A percentile compares a stretch with the other conserved stretches of the same genome.
phyloP scores from a whole-genome alignment of 1,284 basidiomycete species.

The Tylopilus orsonianus region DNA sequence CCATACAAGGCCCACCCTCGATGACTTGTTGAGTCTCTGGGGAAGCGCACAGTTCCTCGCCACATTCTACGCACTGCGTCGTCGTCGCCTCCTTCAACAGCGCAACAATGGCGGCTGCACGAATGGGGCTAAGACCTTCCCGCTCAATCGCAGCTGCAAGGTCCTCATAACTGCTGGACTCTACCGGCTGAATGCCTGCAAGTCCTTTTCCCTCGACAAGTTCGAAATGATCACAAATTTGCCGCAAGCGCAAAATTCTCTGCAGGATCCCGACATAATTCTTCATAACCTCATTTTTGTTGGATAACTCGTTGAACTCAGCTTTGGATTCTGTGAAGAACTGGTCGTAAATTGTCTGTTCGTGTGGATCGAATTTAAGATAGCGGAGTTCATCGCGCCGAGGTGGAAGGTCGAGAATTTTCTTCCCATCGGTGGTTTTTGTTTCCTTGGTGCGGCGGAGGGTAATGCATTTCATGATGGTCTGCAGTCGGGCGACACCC shows the following conservation, averaged over 20 bases:
- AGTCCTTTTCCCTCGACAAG: constrained; percentile 80
- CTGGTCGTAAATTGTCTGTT: constrained; percentile 84
- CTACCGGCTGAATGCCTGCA: constrained; percentile 40
- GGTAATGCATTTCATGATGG: constrained; percentile 96
- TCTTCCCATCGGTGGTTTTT: constrained; percentile 76
- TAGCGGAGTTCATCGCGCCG: constrained; percentile 83
- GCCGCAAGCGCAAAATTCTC: constrained; percentile 90
- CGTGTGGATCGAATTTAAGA: constrained; percentile 82
- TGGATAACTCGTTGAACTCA: constrained; percentile 84
- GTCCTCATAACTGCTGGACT: constrained; percentile 65
- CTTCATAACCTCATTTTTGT: constrained; percentile 92
- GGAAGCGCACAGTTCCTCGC: constrained; percentile 66
- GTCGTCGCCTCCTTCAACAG: constrained; percentile 84
- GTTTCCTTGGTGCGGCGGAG: constrained; percentile 95
- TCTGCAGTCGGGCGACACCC: constrained; percentile 91
- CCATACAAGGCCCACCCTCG: constrained; percentile 46
- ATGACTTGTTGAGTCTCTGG: constrained; percentile 42
- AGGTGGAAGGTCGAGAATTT: constrained; percentile 85
- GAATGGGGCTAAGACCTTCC: constrained; percentile 77
- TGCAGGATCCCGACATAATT: constrained; percentile 98
- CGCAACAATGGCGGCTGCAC: constrained; percentile 79
- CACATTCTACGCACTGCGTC: constrained; percentile 87
- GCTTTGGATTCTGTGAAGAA: constrained; percentile 89
- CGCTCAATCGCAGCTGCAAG: constrained; percentile 70
- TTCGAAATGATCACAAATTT: constrained; percentile 97